Conservation (phyloP, 2,329 filamentous ascomycete species). For the Elsinoe fawcettii region DNA sequence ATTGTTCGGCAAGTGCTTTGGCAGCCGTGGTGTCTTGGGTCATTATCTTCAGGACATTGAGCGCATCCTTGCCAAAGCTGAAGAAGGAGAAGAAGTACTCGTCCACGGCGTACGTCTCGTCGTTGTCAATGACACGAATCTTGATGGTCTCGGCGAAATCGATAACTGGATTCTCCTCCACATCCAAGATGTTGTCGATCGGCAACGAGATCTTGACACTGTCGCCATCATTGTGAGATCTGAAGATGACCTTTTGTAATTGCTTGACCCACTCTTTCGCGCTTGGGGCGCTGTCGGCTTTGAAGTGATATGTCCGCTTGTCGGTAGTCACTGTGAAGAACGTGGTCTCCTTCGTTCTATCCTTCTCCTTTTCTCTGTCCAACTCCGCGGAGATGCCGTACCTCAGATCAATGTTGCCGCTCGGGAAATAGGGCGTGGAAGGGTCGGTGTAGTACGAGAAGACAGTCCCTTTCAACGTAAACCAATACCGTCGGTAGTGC, state of each 20-base stretch:
- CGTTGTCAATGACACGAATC: conserved; percentile 83
- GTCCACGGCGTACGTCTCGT: conserved; percentile 90
- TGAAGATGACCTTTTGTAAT: conserved; percentile 88
- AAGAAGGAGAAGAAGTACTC: conserved; percentile 99
- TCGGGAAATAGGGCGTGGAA: conserved; percentile 81
- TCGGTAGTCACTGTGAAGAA: conserved; percentile 77
- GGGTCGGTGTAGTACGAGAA: conserved; percentile 81
- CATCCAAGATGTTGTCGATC: conserved; percentile 79
- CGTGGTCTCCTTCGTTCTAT: conserved; percentile 61
- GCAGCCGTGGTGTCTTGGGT: conserved; percentile 51
- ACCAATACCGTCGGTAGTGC: conserved; percentile 87
- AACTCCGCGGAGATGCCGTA: conserved; percentile 84
- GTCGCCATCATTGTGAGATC: conserved; percentile 91
- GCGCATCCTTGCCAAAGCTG: conserved; percentile 72
- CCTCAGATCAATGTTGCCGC: conserved; percentile 83
- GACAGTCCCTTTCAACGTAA: conserved; percentile 83
- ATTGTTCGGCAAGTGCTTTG: conserved; percentile 14
- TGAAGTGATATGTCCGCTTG: conserved; percentile 76
- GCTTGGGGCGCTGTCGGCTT: conserved; percentile 76
- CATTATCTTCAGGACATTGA: conserved; percentile 66
- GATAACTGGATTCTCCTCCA: conserved; percentile 84
- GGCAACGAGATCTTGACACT: conserved; percentile 94
- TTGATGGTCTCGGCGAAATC: conserved; percentile 92
- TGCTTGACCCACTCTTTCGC: conserved; percentile 96
- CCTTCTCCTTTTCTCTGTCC: conserved; percentile 57